phyloP scores from a whole-genome alignment of 1,139 yeast genomes.

The Spencermartinsiella ligniputridi region DNA sequence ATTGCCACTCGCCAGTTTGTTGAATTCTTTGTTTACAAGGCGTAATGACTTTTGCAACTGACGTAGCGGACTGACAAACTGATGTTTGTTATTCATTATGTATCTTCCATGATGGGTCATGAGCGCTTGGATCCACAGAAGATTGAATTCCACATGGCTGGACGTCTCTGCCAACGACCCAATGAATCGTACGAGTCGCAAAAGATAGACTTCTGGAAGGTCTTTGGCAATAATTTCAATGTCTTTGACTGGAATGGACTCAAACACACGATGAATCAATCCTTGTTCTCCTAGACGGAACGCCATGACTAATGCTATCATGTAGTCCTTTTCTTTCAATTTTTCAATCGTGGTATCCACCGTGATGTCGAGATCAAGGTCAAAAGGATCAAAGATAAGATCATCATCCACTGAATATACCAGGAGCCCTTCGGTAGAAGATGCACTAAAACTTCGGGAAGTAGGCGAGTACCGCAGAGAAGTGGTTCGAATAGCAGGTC shows the following conservation, averaged over 20 bases:
- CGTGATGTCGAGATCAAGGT: slow-evolving; percentile 87
- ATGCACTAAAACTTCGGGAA: slow-evolving; percentile 87
- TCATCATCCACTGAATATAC: slow-evolving; percentile 75
- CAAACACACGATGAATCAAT: slow-evolving; percentile 69
- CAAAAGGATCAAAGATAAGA: slow-evolving; percentile 87
- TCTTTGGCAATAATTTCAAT: slow-evolving; percentile 60
- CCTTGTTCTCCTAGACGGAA: slow-evolving; percentile 83
- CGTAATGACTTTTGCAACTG: slow-evolving; percentile 71
- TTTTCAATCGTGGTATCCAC: slow-evolving; percentile 68
- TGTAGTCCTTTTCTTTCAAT: slow-evolving; percentile 62
- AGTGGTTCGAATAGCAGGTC: slow-evolving; percentile 79
- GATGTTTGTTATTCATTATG: slow-evolving; percentile 58
- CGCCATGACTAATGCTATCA: slow-evolving; percentile 85
- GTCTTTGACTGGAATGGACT: slow-evolving; percentile 69
- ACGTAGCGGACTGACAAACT: slow-evolving; percentile 63
- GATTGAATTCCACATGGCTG: slow-evolving; percentile 78
- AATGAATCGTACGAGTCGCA: slow-evolving; percentile 62
- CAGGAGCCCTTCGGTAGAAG: slow-evolving; percentile 90
- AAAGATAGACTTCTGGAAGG: slow-evolving; percentile 73
- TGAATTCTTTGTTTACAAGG: slow-evolving; percentile 70
- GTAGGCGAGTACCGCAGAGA: slow-evolving; percentile 84
- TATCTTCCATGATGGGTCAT: slow-evolving; percentile 73
- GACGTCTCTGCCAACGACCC: slow-evolving; percentile 70
- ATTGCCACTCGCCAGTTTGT: slow-evolving; percentile 50
- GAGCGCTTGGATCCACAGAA: slow-evolving; percentile 72